Base-by-base conservation (phyloP, 441 rosid genomes). In the Erysimum cheiri region DNA sequence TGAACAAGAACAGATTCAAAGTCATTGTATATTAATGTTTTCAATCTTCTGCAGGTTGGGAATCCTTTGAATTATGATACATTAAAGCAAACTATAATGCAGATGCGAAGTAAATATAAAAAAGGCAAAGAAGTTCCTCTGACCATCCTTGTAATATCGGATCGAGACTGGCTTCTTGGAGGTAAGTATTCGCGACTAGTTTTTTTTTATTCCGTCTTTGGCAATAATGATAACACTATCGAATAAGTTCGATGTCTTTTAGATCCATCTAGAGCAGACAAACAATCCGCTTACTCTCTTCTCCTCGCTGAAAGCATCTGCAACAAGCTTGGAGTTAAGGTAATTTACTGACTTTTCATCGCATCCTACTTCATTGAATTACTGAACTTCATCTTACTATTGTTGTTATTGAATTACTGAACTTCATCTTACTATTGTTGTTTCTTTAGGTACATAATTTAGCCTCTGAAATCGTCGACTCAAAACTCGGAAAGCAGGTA, bases 401-500 rank as follows among this genome's bases (percentile, higher is more conserved):
- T n/a, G n/a, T n/a, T n/a, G n/a, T n/a, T n/a, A n/a, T 35, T 77
- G 70, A 44, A 63, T 73, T 32, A 6, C 55, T 15, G n/a, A 48
- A 57, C 11, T 55, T 15, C 17, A 56, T 59, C 17, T 35, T 53
- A 9, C 24, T 53, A 1, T 29, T 47, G 36, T 24, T 60, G 46
- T 61, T 60, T 63, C 58, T 58, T 19, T 60, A 91, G 98, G 96
- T 82, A 60, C 92, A 95, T 62, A 95, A 95, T 87, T 81, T 92
- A 72, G 98, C 90, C 52, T 93, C 96, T 1, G 99, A 95, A 82
- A 95, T 95, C 69, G 89, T 85, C 0, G 94, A 92, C 85, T 90
- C 99, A 1, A 89, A 88, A 64, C 78, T 95, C 65, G 99, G 99
- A 58, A 95, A 95, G 78, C 98, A 95, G 78, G 99, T 91, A 86